Evolutionary conservation across 1,284 basidiomycete species (phyloP), one percentile per base, ranked within the genome.

Genomic region (Austroboletus rostrupii): DNA sequence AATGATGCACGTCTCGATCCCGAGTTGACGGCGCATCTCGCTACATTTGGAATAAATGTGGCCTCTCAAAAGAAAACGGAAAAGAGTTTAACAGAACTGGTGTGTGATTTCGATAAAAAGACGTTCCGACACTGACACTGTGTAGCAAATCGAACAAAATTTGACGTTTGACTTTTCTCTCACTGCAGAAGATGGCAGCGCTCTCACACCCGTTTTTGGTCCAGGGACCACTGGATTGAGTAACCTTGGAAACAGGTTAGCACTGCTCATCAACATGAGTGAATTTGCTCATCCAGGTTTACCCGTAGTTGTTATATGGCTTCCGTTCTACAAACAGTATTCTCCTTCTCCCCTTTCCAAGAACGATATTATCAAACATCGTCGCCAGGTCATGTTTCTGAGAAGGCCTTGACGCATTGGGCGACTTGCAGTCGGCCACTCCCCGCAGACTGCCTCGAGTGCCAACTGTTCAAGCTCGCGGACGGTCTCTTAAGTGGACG

Each of bases 61-160:
- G 75, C 82, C 41, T 80, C 80, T 0, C 87, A 92, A 64, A 85
- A 75, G 23, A 99, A 99, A 73, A 99, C 95, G 0, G 94, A 97
- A 66, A 98, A 97, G 72, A 93, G 85, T 47, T 93, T 97, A 87
- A 97, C 95, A 0, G 96, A 99, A 65, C 75, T 99, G 50, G 92
- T 92, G 53, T 53, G 81, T 61, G 48, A 7, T 29, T 10, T 45
- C 19, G 1, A 19, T 32, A 3, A 5, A 3, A 1, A 37, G 4
- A n/a, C 26, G 14, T 1, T 2, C 1, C 5, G 2, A 45, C 3
- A 16, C 45, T 59, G 23, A 65, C 19, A 16, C 21, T 1, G 16
- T 37, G 6, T 55, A 92, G 90, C 92, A 98, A 88, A 89, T 98
- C 60, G 95, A 97, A 66, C 94, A 98, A 61, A 99, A 99, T 63